Base-by-base conservation (phyloP, 1,284 basidiomycete species). In the Mixia osmundae region DNA sequence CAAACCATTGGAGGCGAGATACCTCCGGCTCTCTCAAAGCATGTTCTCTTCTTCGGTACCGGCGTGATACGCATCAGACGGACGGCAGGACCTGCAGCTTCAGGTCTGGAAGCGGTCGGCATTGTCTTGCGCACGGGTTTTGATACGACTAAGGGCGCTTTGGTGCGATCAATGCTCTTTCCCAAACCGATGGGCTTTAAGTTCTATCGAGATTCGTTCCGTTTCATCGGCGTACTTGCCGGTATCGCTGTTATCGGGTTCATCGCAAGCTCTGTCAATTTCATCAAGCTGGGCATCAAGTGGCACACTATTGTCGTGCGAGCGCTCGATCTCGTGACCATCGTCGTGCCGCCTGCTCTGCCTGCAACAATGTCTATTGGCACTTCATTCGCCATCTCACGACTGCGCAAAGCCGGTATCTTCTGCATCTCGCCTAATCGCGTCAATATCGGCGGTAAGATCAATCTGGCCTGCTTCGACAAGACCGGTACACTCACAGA, bases 401-500 rank as follows among this genome's bases (percentile, higher is more conserved):
- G 91, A 22, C 68, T 99, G 20, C 76, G 87, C 39, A 80, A 78
- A 53, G 61, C 66, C 3, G 82, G 79, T 22, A 79, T 99, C 41
- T 97, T 80, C 61, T 99, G 91, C 56, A 95, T 95, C 44, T 85
- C 89, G 4, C 91, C 91, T 1, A 91, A 76, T 48, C 66, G 91
- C 22, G 80, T 99, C 50, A 97, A 97, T 53, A 73, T 97, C 34
- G 83, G 74, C 3, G 91, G 91, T 22, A 91, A 94, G 59, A 67
- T 97, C 60, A 95, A 97, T 47, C 77, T 97, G 6, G 89, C 87
- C 50, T 95, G 87, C 57, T 99, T 99, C 52, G 91, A 99, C 64
- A 99, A 99, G 62, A 99, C 91, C 1, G 91, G 91, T 2, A 99
- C 91, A 1, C 65, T 99, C 12, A 99, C 91, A 0, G 91, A 95